phyloP scores from a whole-genome alignment of 106 monocot genomes.

The Vanilla planifolia region DNA sequence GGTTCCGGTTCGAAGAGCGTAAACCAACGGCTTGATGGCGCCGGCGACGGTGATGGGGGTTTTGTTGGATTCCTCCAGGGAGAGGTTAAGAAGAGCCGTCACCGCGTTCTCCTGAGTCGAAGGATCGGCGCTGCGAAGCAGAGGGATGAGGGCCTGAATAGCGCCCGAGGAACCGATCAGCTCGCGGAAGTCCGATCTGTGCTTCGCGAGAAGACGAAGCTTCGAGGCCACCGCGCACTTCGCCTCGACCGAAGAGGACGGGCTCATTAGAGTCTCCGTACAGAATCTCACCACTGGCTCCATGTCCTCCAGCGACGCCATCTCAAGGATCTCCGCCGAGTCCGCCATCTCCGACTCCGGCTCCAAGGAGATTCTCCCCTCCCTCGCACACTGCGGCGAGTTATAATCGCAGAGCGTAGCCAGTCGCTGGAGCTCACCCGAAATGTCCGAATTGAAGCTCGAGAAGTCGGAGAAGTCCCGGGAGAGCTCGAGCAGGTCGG shows the following conservation, averaged over 20 bases:
- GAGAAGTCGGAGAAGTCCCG: constrained; percentile 42
- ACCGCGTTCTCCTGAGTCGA: constrained; percentile 57
- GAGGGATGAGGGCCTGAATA: constrained; percentile 34
- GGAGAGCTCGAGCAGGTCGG: constrained; percentile 42
- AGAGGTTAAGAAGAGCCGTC: constrained; percentile 71
- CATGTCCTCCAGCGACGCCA: constrained; percentile 17
- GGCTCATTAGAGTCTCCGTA: constrained; percentile 25
- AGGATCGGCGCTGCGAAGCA: constrained; percentile 45
- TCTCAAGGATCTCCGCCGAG: neutral
- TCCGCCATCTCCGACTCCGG: neutral
- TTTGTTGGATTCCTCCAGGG: constrained; percentile 56
- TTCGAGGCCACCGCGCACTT: constrained; percentile 32
- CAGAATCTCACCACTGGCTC: constrained; percentile 31
- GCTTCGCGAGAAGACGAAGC: constrained; percentile 52
- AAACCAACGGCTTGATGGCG: constrained; percentile 55
- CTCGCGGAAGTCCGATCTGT: constrained; percentile 45
- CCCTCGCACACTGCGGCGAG: neutral
- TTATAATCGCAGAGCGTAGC: neutral
- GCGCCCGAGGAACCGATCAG: constrained; percentile 48
- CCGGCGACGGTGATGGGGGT: constrained; percentile 37
- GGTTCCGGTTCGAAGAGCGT: constrained; percentile 49
- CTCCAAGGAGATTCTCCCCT: neutral
- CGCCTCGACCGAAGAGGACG: constrained; percentile 8
- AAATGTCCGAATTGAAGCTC: constrained; percentile 57
- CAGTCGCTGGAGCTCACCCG: constrained; percentile 40